These are phyloP conservation scores for Paramyrothecium roridum DNA, from an alignment of 2,329 filamentous ascomycete species.

Conservation along the genomic window DNA sequence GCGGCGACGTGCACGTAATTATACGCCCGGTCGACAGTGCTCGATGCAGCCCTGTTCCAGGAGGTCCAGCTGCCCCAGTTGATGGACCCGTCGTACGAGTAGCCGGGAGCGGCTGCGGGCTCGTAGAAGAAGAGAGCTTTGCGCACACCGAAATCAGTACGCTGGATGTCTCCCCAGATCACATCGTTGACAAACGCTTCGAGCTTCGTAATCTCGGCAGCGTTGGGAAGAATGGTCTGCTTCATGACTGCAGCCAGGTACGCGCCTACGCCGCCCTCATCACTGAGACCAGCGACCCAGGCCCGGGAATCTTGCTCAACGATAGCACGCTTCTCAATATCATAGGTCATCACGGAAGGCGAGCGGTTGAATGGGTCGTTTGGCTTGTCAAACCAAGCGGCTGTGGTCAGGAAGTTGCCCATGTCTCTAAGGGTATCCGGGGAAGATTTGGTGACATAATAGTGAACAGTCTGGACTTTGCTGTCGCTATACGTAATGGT, in stretches of 20 bases:
- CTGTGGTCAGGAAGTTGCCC: constrained; percentile 50
- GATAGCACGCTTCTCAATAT: constrained; percentile 40
- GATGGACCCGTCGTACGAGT: constrained; percentile 37
- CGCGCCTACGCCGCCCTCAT: constrained; percentile 56
- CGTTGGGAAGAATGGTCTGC: constrained; percentile 46
- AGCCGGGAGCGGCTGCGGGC: constrained; percentile 36
- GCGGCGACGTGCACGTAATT: constrained; percentile 57
- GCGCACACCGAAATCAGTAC: constrained; percentile 41
- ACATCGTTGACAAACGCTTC: constrained; percentile 52
- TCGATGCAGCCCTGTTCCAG: constrained; percentile 45
- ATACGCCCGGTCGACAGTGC: constrained; percentile 49
- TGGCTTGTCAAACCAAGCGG: constrained; percentile 47
- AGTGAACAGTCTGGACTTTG: constrained; percentile 51
- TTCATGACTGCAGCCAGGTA: constrained; percentile 55
- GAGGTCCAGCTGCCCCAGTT: constrained; percentile 49
- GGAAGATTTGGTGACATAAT: constrained; percentile 48
- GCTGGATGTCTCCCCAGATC: constrained; percentile 47
- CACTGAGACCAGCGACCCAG: constrained; percentile 58
- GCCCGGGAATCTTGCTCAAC: constrained; percentile 46
- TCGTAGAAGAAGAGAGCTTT: constrained; percentile 59
- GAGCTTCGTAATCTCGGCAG: constrained; percentile 46
- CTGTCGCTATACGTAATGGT: constrained; percentile 45
- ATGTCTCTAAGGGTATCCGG: constrained; percentile 41
- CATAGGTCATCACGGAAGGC: constrained; percentile 55
- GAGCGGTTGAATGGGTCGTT: constrained; percentile 52